Evolutionary conservation across 805 yeast species (phyloP).

Genomic region (Cyberlindnera xishuangbannaensis): DNA sequence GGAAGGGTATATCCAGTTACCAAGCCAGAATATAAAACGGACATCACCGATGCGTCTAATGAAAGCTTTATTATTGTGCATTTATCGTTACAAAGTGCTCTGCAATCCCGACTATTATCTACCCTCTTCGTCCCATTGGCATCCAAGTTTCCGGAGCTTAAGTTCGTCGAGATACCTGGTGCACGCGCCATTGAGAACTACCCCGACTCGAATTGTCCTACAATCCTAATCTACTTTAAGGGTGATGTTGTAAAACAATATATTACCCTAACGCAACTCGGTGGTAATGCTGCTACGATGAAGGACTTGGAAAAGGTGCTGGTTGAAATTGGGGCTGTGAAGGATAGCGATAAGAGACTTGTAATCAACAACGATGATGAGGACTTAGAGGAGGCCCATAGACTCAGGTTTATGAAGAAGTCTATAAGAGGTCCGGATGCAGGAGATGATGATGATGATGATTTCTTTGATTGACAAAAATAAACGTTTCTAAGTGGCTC

Average conservation of each 20-base stretch:
- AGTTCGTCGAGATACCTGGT: constrained; percentile 90
- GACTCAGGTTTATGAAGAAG: constrained; percentile 51
- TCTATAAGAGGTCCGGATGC: constrained; percentile 41
- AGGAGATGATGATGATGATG: constrained; percentile 38
- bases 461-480: constrained; percentile 52
- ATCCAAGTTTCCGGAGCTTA: constrained; percentile 66
- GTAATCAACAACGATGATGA: constrained; percentile 54
- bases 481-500: too few species aligned
- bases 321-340: constrained; percentile 61
- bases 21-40: constrained; percentile 82
- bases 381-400: constrained; percentile 50
- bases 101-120: constrained; percentile 69
- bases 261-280: constrained; percentile 73
- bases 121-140: constrained; percentile 57
- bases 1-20: constrained; percentile 75
- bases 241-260: constrained; percentile 75
- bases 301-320: constrained; percentile 70
- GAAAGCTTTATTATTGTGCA: constrained; percentile 69
- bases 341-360: constrained; percentile 62
- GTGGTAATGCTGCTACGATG: constrained; percentile 71
- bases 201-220: constrained; percentile 89
- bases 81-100: constrained; percentile 57
- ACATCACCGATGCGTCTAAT: constrained; percentile 77
- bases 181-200: constrained; percentile 87
- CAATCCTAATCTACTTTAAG: constrained; percentile 74